These are phyloP conservation scores for Elaphomyces granulatus DNA, from an alignment of 495 filamentous ascomycete species.

Conservation along the genomic window DNA sequence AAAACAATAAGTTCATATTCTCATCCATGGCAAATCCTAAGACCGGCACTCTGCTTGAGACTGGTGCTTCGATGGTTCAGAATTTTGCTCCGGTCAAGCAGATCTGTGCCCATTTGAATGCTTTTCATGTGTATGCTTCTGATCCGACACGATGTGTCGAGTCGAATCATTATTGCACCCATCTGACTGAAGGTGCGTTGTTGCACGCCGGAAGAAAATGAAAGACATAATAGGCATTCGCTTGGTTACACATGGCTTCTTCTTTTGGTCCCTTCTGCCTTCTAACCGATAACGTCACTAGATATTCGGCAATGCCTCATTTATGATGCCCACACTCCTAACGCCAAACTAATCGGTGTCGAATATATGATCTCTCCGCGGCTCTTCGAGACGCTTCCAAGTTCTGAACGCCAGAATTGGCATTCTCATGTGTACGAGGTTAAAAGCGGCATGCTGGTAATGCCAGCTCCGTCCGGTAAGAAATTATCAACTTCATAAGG, in stretches of 20 bases:
- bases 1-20: too few species aligned
- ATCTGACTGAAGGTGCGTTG: constrained; percentile 48
- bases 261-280: too few species aligned
- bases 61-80: constrained; percentile 45
- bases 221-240: background rate
- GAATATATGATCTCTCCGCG: constrained; percentile 82
- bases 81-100: constrained; percentile 60
- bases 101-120: constrained; percentile 75
- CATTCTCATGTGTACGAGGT: constrained; percentile 79
- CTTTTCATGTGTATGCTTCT: constrained; percentile 66
- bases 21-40: too few species aligned
- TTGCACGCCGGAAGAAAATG: background rate
- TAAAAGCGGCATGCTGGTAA: constrained; percentile 71
- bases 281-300: constrained; percentile 14
- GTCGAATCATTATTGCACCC: constrained; percentile 75
- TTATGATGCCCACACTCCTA: constrained; percentile 52
- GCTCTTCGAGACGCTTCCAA: constrained; percentile 49
- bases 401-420: constrained; percentile 59
- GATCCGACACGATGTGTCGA: constrained; percentile 57
- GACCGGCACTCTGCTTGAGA: too few species aligned
- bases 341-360: constrained; percentile 66
- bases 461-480: constrained; percentile 48
- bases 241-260: too few species aligned
- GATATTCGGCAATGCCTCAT: constrained; percentile 73
- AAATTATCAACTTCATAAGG: too few species aligned